Percentiles rank a stretch among this genome's conserved stretches.
Conservation (phyloP, 2,329 filamentous ascomycete species). For the Exophiala xenobiotica region DNA sequence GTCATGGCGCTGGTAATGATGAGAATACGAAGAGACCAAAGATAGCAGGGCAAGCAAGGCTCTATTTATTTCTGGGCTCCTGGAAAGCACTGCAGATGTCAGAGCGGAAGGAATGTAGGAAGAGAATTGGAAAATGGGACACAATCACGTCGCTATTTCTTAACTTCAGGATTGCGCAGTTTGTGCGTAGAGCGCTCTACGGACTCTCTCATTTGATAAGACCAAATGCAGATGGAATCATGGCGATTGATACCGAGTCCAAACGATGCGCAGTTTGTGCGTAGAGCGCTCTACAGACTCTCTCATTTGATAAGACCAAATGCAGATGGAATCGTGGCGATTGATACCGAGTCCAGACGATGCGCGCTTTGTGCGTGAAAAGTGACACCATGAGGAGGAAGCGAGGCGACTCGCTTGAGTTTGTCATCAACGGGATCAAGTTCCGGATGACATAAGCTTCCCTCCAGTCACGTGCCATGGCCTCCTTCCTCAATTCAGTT, state of each 20-base stretch:
- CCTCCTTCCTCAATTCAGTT: not conserved
- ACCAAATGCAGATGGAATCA: slow-evolving; percentile 1
- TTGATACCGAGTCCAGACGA: not conserved
- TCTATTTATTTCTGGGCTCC: too few species aligned
- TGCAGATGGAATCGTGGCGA: slow-evolving; percentile 4
- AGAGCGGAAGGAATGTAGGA: not conserved
- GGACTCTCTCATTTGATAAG: slow-evolving; percentile 1
- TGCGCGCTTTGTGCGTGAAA: slow-evolving; percentile 27
- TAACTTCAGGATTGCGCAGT: slow-evolving; percentile 10
- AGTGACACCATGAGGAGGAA: slow-evolving; percentile 1
- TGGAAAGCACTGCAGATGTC: slow-evolving; percentile 1
- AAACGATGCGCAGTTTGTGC: slow-evolving; percentile 23
- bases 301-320: slow-evolving; percentile 3
- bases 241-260: not conserved
- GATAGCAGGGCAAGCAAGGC: not conserved
- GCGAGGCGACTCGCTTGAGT: not conserved
- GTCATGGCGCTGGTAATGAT: slow-evolving; percentile 13
- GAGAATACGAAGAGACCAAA: not conserved
- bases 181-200: slow-evolving; percentile 21
- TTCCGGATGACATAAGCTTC: not conserved
- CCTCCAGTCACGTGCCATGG: not conserved
- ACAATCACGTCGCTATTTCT: slow-evolving; percentile 9
- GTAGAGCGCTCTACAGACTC: slow-evolving; percentile 6
- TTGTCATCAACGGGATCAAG: not conserved
- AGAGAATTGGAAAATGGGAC: not conserved